Evolutionary conservation across 805 yeast genomes (phyloP), one percentile per base, ranked within the genome.

Genomic region (Sugiyamaella marilandica): DNA sequence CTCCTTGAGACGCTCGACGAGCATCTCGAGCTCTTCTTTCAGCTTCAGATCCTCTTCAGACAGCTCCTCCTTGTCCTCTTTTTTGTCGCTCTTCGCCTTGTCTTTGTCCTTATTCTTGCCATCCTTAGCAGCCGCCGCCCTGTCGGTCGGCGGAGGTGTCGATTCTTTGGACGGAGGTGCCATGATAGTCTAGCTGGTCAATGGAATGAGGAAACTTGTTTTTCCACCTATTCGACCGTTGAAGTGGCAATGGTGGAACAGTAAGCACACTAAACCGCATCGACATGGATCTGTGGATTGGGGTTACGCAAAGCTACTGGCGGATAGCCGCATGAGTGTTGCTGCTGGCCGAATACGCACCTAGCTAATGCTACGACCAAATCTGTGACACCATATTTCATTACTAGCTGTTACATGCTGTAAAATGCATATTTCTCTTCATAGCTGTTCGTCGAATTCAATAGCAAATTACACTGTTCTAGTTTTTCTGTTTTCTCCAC

Each of bases 1-100:
- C 57, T 74, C 77, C 61, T 62, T 44, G 56, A 94, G 74, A 50
- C 88, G 79, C 68, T 89, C 95, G 10, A 90, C 97, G 36, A 94
- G 76, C 76, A 82, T 72, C 62, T 91, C 98, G 63, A 94, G 79
- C 65, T 90, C 96, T 48, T 79, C 81, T 66, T 94, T 91, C 60
- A 94, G 78, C 66, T 85, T 87, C 61, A 82, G 85, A 70, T 94
- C 99, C 69, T 92, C 98, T 69, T 91, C 98, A 29, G 90, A 85
- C 55, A 94, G 78, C 66, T 90, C 96, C 66, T 90, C 97, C 63
- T 84, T 95, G 34, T 71, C 72, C 37, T 64, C 61, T 50, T 65
- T 66, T 45, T 63, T 62, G 59, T 66, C 65, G 53, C 57, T 54
- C 57, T 66, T 61, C 39, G 64, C 60, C 51, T 63, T 62, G 58